These are phyloP conservation scores for Mycogone perniciosa DNA, from an alignment of 2,329 filamentous ascomycete genomes.

Conservation along the genomic window DNA sequence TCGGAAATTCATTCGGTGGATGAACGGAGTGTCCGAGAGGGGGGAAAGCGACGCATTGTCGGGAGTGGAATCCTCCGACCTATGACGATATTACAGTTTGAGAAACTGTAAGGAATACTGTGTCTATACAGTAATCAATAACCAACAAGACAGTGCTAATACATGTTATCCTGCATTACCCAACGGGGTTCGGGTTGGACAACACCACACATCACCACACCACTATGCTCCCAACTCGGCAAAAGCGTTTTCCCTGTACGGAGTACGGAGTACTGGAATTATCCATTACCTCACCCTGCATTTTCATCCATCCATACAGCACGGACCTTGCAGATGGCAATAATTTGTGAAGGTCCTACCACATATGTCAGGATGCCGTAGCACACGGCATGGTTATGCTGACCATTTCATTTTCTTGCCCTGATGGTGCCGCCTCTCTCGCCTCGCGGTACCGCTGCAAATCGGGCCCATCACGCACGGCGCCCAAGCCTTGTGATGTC, in stretches of 20 bases:
- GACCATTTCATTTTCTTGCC: background rate
- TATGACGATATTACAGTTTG: background rate
- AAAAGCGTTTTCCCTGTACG: background rate
- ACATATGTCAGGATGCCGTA: too few species aligned
- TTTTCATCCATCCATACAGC: background rate
- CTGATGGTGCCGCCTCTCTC: too few species aligned
- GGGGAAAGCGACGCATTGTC: too few species aligned
- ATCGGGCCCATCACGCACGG: background rate
- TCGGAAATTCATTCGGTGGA: too few species aligned
- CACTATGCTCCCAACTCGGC: background rate
- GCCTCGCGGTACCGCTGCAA: background rate
- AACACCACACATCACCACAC: background rate
- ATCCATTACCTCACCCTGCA: background rate
- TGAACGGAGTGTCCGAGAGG: too few species aligned
- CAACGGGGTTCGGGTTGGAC: background rate
- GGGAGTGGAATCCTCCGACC: too few species aligned
- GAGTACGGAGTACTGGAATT: too few species aligned
- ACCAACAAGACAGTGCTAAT: background rate
- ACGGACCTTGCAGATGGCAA: background rate
- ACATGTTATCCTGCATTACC: background rate
- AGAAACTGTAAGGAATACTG: background rate
- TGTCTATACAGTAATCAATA: background rate
- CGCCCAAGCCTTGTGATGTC: too few species aligned
- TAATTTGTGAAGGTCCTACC: background rate
- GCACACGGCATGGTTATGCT: background rate